Percentiles rank a stretch among this genome's conserved stretches.
Evolutionary conservation across 176 grass and related monocot species (phyloP).

Genomic region (Dactylis glomerata): DNA sequence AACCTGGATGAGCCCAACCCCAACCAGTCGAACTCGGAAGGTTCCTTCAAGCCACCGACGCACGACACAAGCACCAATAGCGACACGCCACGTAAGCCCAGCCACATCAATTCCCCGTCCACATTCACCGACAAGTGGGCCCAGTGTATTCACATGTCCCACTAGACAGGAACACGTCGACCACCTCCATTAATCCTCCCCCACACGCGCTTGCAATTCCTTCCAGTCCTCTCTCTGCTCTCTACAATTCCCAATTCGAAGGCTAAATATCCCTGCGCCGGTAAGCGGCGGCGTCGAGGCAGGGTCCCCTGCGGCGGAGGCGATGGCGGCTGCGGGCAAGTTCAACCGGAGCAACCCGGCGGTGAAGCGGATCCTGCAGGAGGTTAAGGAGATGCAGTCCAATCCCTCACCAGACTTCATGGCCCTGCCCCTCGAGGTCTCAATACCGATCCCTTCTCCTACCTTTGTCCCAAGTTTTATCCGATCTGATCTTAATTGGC

Average conservation of each 20-base stretch:
- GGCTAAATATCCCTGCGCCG: neutral
- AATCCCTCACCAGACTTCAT: slow-evolving; percentile 95
- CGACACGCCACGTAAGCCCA: slow-evolving; percentile 12
- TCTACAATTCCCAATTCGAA: slow-evolving; percentile 25
- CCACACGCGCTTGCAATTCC: slow-evolving; percentile 1
- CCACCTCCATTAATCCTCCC: neutral
- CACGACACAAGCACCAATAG: slow-evolving; percentile 23
- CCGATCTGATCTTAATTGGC: neutral
- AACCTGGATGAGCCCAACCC: too few species aligned
- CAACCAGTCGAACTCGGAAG: neutral
- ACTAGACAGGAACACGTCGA: slow-evolving; percentile 18
- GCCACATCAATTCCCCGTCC: slow-evolving; percentile 21
- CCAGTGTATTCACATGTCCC: neutral
- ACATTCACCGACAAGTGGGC: slow-evolving; percentile 4
- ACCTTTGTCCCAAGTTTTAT: neutral
- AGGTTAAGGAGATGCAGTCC: slow-evolving; percentile 99
- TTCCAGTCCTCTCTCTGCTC: slow-evolving; percentile 9
- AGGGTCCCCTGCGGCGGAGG: neutral
- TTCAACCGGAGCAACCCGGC: slow-evolving; percentile 98
- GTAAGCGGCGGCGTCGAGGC: slow-evolving; percentile 19
- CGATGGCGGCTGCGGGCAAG: slow-evolving; percentile 53
- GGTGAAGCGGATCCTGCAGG: slow-evolving; percentile 99
- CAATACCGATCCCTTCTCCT: slow-evolving; percentile 6
- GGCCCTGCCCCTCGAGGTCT: slow-evolving; percentile 88
- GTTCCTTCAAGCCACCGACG: neutral